These are phyloP conservation scores for Leccinum disarticulatum DNA, from an alignment of 768 basidiomycete genomes.

Conservation along the genomic window DNA sequence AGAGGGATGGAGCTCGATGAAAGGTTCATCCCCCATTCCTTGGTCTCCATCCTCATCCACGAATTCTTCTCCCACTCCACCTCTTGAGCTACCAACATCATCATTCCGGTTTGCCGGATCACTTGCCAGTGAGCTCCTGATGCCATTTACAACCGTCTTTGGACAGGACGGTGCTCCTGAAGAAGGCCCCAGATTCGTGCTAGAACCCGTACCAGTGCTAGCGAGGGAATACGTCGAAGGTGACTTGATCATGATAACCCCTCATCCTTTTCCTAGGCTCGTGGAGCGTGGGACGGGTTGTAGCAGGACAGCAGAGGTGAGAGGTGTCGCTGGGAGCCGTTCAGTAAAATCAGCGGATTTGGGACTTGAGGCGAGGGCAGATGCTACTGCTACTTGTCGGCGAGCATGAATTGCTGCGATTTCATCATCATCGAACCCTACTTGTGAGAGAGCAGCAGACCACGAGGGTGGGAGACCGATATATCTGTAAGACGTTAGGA, in stretches of 20 bases:
- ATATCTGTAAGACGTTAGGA: conserved; percentile 38
- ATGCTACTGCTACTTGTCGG: conserved; percentile 26
- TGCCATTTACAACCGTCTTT: conserved; percentile 21
- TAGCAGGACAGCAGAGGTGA: conserved; percentile 23
- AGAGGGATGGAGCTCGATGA: conserved; percentile 21
- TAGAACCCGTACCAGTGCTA: background rate
- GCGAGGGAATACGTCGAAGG: conserved; percentile 15
- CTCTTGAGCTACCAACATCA: conserved; percentile 1
- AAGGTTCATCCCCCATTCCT: conserved; percentile 17
- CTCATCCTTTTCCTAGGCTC: conserved; percentile 15
- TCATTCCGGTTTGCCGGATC: conserved; percentile 12
- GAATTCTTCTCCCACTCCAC: conserved; percentile 10
- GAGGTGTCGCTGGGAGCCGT: background rate
- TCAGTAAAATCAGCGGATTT: conserved; percentile 5
- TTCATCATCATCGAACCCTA: conserved; percentile 69
- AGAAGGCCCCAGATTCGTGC: conserved; percentile 16
- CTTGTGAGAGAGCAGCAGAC: conserved; percentile 57
- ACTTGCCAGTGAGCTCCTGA: conserved; percentile 20
- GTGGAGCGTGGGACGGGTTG: conserved; percentile 28
- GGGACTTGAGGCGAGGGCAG: background rate
- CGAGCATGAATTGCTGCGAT: conserved; percentile 57
- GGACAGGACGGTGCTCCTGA: conserved; percentile 22
- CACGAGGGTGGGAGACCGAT: conserved; percentile 73
- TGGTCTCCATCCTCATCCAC: conserved; percentile 20
- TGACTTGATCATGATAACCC: conserved; percentile 9